Conservation (phyloP, 2,329 filamentous ascomycete genomes). For the Penicillium sp. region DNA sequence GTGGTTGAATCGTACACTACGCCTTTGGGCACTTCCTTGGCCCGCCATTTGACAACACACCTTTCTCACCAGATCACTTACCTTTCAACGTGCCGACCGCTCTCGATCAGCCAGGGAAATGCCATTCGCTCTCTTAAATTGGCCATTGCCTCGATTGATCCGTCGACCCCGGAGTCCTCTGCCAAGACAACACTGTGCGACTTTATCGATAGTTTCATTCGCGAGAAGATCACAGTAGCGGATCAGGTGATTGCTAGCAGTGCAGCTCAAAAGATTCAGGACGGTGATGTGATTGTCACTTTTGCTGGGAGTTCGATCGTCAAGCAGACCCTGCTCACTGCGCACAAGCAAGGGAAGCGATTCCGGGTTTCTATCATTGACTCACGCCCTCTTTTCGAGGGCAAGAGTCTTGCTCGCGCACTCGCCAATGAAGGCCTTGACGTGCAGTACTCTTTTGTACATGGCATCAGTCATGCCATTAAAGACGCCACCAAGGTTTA, state of each 20-base stretch:
- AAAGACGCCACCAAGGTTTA: constrained; percentile 67
- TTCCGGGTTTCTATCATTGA: constrained; percentile 86
- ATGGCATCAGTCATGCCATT: constrained; percentile 68
- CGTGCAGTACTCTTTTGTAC: constrained; percentile 75
- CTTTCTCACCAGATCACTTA: constrained; percentile 95
- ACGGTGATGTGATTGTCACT: constrained; percentile 77
- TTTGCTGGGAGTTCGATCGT: constrained; percentile 84
- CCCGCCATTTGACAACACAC: constrained; percentile 85
- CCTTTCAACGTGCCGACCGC: constrained; percentile 84
- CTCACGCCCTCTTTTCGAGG: constrained; percentile 63
- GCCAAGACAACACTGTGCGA: constrained; percentile 74
- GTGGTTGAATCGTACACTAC: constrained; percentile 92
- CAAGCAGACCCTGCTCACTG: constrained; percentile 70
- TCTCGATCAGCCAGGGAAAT: constrained; percentile 96
- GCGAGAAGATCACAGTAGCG: constrained; percentile 80
- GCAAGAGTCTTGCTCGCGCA: constrained; percentile 63
- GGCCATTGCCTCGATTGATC: constrained; percentile 82
- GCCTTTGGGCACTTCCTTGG: constrained; percentile 73
- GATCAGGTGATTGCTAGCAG: constrained; percentile 77
- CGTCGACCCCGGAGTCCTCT: constrained; percentile 71
- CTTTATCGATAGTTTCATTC: constrained; percentile 82
- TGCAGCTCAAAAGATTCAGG: constrained; percentile 66
- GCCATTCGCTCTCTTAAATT: constrained; percentile 93
- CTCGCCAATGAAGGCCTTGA: constrained; percentile 65
- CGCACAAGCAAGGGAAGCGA: constrained; percentile 61